Evolutionary conservation across 1,284 basidiomycete genomes (phyloP), one percentile per base, ranked within the genome.

Genomic region (Neonothopanus nambi): DNA sequence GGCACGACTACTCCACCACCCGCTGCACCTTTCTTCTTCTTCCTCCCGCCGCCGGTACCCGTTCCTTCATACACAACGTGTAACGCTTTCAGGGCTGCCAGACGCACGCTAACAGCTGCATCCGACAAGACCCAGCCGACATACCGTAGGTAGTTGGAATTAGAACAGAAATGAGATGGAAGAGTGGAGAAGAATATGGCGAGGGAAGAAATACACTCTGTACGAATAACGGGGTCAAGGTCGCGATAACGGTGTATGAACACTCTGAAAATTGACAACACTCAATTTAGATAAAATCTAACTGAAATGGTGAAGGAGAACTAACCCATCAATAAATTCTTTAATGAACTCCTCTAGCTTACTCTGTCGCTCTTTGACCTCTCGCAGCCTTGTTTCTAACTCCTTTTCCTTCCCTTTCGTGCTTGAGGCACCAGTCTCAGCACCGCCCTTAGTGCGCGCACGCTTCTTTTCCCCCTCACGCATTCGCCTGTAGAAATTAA

Each of bases 171-270:
- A 65, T 93, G 85, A 5, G 87, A 83, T 0, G 95, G 91, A 63
- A 93, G 89, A 61, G 85, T 88, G 61, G 86, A 89, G 73, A 98
- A 93, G 93, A 93, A 98, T 0, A 82, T 71, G 0, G 95, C 95
- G 57, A 99, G 84, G n/a, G 94, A 86, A 28, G 83, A 85, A 47
- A 98, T 86, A 66, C 97, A 99, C 65, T 98, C 96, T 1, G 91
- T 82, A 3, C 97, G 91, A 61, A 99, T 98, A 43, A 83, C 81
- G 0, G 90, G 85, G 65, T 99, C 97, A 36, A 93, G 80, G 66
- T 99, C 97, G 26, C 96, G 91, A 65, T 95, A 98, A 6, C 97
- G 92, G 69, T 98, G 93, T 7, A 98, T 89, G 66, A 98, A 99
- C 18, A 98, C 91, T 33, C 94, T 95, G 63, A 11, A 58, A 45